Conservation (phyloP, 805 yeast genomes). For the Kodamaea jinghongensis region DNA sequence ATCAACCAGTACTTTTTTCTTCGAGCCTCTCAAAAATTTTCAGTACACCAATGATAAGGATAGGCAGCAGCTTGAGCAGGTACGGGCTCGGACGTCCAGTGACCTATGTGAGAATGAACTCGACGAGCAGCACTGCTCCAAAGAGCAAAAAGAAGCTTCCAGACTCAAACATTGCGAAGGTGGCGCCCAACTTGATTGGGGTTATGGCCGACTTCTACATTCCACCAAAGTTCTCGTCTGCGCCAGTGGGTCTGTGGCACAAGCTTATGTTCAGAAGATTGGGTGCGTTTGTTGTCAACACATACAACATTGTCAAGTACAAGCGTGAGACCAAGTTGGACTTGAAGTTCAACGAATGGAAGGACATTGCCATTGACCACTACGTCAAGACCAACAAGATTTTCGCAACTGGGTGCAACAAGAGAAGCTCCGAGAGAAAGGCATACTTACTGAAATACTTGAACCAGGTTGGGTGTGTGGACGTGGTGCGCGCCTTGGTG, state of each 20-base stretch:
- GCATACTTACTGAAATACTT: conserved; percentile 44
- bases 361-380: conserved; percentile 75
- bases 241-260: conserved; percentile 36
- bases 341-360: conserved; percentile 75
- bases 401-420: conserved; percentile 56
- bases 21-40: conserved; percentile 1
- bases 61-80: conserved; percentile 5
- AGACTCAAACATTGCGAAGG: conserved; percentile 33
- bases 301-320: conserved; percentile 49
- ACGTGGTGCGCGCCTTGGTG: conserved; percentile 30
- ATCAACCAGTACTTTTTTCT: background rate
- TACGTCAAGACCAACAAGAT: conserved; percentile 78
- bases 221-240: conserved; percentile 32
- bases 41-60: conserved; percentile 6
- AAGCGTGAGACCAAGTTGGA: conserved; percentile 41
- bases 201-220: conserved; percentile 43
- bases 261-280: conserved; percentile 56
- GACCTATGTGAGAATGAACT: background rate
- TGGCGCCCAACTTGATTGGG: conserved; percentile 38
- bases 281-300: conserved; percentile 66
- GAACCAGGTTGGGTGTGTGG: conserved; percentile 33
- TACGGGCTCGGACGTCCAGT: background rate
- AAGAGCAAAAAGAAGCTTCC: conserved; percentile 15
- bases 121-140: conserved; percentile 5
- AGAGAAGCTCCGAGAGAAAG: conserved; percentile 27